phyloP scores from a whole-genome alignment of 2,329 filamentous ascomycete genomes.

The Epichloe hybrida region DNA sequence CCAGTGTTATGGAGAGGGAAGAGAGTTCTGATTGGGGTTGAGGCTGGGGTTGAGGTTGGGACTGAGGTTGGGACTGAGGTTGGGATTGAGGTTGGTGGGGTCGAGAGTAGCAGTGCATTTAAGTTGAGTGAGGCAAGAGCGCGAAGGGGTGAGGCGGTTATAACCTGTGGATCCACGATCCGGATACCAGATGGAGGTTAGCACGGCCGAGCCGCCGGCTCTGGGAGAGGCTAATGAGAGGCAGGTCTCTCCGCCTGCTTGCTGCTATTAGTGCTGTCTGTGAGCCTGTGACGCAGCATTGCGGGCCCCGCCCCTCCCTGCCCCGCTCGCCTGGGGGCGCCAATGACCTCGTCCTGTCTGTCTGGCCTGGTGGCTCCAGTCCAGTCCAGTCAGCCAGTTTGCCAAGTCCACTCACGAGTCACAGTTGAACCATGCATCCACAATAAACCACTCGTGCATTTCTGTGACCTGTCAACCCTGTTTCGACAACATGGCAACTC shows the following conservation, averaged over 20 bases:
- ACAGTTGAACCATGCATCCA: background rate
- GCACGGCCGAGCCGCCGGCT: background rate
- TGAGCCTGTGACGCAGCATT: background rate
- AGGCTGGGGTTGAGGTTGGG: background rate
- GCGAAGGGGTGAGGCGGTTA: background rate
- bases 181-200: background rate
- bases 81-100: background rate
- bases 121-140: background rate
- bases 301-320: background rate
- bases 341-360: too few species aligned
- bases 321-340: too few species aligned
- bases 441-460: background rate
- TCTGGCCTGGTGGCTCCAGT: too few species aligned
- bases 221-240: too few species aligned
- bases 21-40: background rate
- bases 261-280: background rate
- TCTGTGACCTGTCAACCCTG: background rate
- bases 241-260: background rate
- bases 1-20: background rate
- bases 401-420: too few species aligned
- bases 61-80: background rate
- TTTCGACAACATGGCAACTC: background rate
- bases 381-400: too few species aligned
- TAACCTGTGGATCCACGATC: background rate
- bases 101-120: background rate